Base-by-base conservation (phyloP, 129 eudicot genomes). In the Centaurea solstitialis region DNA sequence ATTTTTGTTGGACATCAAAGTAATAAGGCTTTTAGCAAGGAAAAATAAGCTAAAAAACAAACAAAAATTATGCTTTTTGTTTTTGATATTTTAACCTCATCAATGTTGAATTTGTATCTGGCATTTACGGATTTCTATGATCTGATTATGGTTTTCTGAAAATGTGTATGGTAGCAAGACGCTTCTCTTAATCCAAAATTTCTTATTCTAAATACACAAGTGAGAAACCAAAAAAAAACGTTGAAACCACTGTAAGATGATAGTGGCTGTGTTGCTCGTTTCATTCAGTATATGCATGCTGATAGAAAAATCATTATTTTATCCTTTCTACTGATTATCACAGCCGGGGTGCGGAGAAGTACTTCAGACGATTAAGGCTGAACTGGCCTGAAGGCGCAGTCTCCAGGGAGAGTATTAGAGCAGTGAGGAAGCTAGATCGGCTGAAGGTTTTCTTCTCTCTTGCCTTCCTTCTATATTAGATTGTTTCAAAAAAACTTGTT, bases 331-430 rank as follows among this genome's bases (percentile, higher is more conserved):
- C 59, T 78, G 68, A 21, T 70, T 69, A 53, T 41, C 28, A 82
- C 84, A 90, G 98, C 67, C 84, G 90, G 40, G 88, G 87, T 72
- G 90, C 97, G 30, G 97, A 91, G 50, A 90, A 91, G 38, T 94
- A 91, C 76, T 90, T 94, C 88, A 84, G 89, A 79, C 88, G 90
- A 74, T 74, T 89, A 37, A 84, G 97, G 38, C 85, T 94, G 22
- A 84, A 94, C 76, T 94, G 98, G 98, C 98, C 98, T 9, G 97
- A 87, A 77, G 98, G 98, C 26, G 98, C 98, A n/a, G 87, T 81
- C 62, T 94, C 98, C 18, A 88, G 97, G 85, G 98, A 94, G 83
- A 94, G 98, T 74, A 91, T 88, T 41, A 89, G 89, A 67, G 93
- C 98, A 68, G 98, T 94, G 69, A 89, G 88, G 86, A 90, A 91